Evolutionary conservation across 768 basidiomycete genomes (phyloP), one percentile per base, ranked within the genome.

Genomic region (Gyrodon lividus): DNA sequence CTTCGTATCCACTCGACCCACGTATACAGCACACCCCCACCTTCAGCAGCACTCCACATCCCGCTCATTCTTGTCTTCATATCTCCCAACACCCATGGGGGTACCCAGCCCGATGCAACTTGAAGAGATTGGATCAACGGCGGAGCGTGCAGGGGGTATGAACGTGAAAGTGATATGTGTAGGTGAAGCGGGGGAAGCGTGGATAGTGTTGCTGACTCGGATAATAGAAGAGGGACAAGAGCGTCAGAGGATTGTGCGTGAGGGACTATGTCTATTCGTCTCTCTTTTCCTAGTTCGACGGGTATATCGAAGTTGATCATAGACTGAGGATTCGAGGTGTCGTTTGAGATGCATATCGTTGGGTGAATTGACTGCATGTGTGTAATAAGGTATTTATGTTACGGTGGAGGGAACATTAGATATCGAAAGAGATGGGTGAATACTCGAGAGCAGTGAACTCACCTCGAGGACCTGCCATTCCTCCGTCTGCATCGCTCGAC

Each of bases 1-100:
- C 74, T 80, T 20, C 82, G 80, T 44, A 91, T 76, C 67, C 75
- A 84, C 64, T 90, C 88, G 41, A 88, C 73, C 87, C 87, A 89
- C 34, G 70, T 73, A 58, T 84, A 90, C 4, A 92, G 71, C 5
- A 86, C 72, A 19, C 78, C 77, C 31, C 84, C 78, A 4, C 60
- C 58, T 16, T 82, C 84, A 3, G 47, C 56, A 24, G 63, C 58
- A 10, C 59, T 73, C 86, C 87, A 90, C 74, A 79, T 79, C 1
- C 73, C 70, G n/a, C 64, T 52, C 43, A 90, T 70, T 9, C 64
- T 61, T 13, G 65, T 53, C 17, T 70, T 70, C 14, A 89, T 65
- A 12, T 59, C 62, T 9, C 59, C 35, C 7, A 71, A 58, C 1
- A 68, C 59, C 24, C 47, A 20, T 1, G 42, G 55, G 6, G 81